A percentile compares a stretch with the other conserved stretches of the same genome.
These are phyloP conservation scores for Chrysosporium keratinophilum DNA, from an alignment of 2,329 filamentous ascomycete species.

Conservation along the genomic window DNA sequence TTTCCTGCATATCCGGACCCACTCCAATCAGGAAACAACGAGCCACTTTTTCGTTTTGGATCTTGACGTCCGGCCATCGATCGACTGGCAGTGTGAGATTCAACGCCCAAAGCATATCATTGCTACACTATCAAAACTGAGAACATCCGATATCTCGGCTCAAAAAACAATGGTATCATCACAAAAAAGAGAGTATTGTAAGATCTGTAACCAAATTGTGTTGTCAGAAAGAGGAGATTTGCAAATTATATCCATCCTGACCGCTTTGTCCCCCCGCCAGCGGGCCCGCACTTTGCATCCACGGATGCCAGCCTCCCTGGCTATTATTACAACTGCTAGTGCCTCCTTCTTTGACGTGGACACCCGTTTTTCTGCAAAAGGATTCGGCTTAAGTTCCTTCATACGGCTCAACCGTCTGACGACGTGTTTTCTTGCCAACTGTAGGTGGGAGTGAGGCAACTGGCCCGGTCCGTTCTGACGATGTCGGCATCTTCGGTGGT, in stretches of 20 bases:
- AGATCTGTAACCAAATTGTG: background rate
- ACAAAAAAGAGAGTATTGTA: background rate
- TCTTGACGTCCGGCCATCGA: background rate
- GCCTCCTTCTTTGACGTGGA: slow-evolving; percentile 7
- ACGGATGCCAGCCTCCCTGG: background rate
- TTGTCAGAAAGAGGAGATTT: background rate
- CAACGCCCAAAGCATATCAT: background rate
- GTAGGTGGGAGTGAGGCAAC: background rate
- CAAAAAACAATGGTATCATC: background rate
- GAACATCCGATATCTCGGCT: background rate
- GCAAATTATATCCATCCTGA: background rate
- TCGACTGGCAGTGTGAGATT: background rate
- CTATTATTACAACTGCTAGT: background rate
- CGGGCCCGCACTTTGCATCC: slow-evolving; percentile 1
- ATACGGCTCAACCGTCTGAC: slow-evolving; percentile 9
- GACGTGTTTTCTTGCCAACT: slow-evolving; percentile 7
- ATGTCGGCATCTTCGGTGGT: background rate
- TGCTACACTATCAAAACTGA: background rate
- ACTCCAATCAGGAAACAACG: background rate
- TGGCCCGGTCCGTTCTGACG: background rate
- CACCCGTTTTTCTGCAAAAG: background rate
- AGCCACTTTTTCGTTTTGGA: slow-evolving; percentile 1
- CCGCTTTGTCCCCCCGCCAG: background rate
- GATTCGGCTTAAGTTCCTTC: slow-evolving; percentile 3
- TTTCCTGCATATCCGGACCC: slow-evolving; percentile 1